These are phyloP conservation scores for Aurantiochytrium sp. DNA, from an alignment of 108 stramenopile genomes.

Conservation along the genomic window DNA sequence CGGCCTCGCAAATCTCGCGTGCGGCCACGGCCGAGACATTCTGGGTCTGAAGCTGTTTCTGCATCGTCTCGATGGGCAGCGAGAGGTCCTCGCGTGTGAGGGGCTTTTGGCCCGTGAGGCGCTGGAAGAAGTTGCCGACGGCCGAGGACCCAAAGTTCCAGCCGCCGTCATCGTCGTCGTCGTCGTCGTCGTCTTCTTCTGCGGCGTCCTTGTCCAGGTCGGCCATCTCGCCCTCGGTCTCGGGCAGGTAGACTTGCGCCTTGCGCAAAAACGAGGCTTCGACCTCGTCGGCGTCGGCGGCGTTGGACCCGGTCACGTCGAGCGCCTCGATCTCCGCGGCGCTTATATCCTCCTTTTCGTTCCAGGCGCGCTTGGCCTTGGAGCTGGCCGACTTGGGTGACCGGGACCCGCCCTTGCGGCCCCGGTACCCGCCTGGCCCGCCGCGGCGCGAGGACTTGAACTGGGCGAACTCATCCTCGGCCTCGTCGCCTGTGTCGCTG, in stretches of 20 bases:
- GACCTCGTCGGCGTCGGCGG: background rate
- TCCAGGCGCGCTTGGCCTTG: constrained; percentile 47
- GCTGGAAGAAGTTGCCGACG: background rate
- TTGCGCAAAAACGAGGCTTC: constrained; percentile 48
- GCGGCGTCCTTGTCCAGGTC: constrained; percentile 34
- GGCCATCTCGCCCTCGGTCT: constrained; percentile 68
- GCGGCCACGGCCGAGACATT: constrained; percentile 84
- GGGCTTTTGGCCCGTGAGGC: constrained; percentile 9
- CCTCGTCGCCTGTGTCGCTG: background rate
- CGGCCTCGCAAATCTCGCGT: constrained; percentile 45
- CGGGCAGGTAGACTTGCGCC: constrained; percentile 77
- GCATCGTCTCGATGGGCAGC: constrained; percentile 71
- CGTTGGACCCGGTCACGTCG: constrained; percentile 40
- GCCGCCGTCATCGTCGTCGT: constrained; percentile 30
- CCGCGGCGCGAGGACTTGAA: background rate
- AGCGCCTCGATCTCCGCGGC: constrained; percentile 42
- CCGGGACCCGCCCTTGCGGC: background rate
- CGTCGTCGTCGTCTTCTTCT: constrained; percentile 47
- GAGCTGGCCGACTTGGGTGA: background rate
- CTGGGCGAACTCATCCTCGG: background rate
- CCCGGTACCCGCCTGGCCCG: background rate
- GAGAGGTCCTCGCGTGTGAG: constrained; percentile 51
- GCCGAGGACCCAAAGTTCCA: constrained; percentile 27
- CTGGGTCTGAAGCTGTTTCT: constrained; percentile 71
- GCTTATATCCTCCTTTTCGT: constrained; percentile 37